Base-by-base conservation (phyloP, 2,329 filamentous ascomycete species). In the Falciphora oryzae region DNA sequence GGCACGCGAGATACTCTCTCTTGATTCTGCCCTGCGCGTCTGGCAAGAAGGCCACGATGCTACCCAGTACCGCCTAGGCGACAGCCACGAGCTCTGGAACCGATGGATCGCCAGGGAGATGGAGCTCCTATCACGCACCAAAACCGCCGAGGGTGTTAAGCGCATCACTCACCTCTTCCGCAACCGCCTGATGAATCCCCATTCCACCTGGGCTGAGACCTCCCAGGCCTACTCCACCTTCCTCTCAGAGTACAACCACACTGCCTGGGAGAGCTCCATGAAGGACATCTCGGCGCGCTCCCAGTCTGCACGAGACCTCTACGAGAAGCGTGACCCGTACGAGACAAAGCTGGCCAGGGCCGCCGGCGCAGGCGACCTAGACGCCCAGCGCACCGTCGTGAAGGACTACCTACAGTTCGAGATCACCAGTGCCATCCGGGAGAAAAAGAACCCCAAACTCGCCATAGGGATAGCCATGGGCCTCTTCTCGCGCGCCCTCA, bases 331-430 rank as follows among this genome's bases (percentile, higher is more conserved):
- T 66, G 89, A 91, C 68, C 76, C 83, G 4, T 87, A 87, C 71
- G 91, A 96, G 74, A 78, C 87, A 67, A 86, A 84, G 67, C 77
- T 95, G 28, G 81, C 81, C 63, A 80, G 83, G 66, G 88, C 89
- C 8, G 74, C 77, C 22, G 80, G 85, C 64, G 76, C 82, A 10
- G 82, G 80, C 65, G 84, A 91, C 69, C 74, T 78, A 32, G 82
- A 85, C 14, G 80, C 80, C 4, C 80, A 89, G 65, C 81, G 80
- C 69, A 69, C 75, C 27, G 74, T 77, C 58, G 80, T 88, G 77
- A 76, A 75, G 5, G 85, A 90, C 64, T 99, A 99, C 71, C 80
- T 98, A 25, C 88, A 91, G 64, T 97, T 92, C 90, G 95, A 99
- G 79, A 83, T 89, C 71, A 80, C 76, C 25, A 85, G 87, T 71